Evolutionary conservation across 768 basidiomycete species (phyloP).

Genomic region (Neoboletus brunneissimus): DNA sequence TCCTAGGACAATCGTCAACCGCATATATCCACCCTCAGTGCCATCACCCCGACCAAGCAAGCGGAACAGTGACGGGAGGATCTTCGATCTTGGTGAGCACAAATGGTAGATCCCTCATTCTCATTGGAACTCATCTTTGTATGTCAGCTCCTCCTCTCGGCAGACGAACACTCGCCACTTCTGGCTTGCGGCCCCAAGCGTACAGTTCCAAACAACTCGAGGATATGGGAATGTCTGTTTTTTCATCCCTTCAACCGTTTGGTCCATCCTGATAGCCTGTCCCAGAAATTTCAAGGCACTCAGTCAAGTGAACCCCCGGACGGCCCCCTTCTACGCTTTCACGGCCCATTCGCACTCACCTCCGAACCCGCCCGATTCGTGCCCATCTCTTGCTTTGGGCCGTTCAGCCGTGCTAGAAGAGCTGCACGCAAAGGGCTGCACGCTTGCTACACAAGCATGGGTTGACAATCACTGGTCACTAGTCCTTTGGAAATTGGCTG

Average conservation of each 20-base stretch:
- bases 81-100: constrained; percentile 46
- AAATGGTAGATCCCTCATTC: not conserved
- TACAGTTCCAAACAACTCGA: constrained; percentile 44
- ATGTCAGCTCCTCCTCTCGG: constrained; percentile 33
- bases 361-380: constrained; percentile 15
- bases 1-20: constrained; percentile 1
- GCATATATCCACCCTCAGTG: constrained; percentile 26
- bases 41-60: constrained; percentile 8
- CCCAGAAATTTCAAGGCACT: constrained; percentile 52
- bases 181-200: constrained; percentile 49
- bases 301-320: constrained; percentile 49
- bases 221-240: constrained; percentile 50
- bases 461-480: constrained; percentile 89
- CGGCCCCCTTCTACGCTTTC: constrained; percentile 62
- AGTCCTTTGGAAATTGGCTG: constrained; percentile 93
- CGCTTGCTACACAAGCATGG: constrained; percentile 73
- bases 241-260: not conserved
- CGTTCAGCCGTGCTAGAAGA: constrained; percentile 54
- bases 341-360: constrained; percentile 38
- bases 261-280: constrained; percentile 2
- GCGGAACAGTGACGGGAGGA: constrained; percentile 1
- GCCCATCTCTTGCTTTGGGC: constrained; percentile 37
- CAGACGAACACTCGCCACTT: constrained; percentile 46
- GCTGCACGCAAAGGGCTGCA: constrained; percentile 57
- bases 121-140: not conserved